Conservation (phyloP, 2,329 filamentous ascomycete genomes). For the Colletotrichum graminicola region DNA sequence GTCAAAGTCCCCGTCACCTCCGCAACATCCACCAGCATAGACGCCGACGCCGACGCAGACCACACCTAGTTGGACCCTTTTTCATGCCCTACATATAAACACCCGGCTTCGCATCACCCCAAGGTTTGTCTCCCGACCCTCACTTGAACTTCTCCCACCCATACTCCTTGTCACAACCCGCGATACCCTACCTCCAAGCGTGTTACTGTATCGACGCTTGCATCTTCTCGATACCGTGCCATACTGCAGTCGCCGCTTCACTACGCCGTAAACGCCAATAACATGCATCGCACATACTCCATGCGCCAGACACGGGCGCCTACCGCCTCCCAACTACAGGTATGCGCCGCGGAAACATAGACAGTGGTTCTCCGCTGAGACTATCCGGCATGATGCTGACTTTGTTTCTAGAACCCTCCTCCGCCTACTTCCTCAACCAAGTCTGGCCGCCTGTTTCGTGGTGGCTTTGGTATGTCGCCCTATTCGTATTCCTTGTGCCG, state of each 20-base stretch:
- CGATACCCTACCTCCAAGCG: conserved; percentile 25
- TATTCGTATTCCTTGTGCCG: neutral
- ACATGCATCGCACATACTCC: conserved; percentile 98
- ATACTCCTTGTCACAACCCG: conserved; percentile 34
- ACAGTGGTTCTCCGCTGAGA: conserved; percentile 7
- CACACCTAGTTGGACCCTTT: conserved; percentile 18
- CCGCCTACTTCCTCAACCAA: conserved; percentile 94
- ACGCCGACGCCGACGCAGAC: neutral
- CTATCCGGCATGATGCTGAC: conserved; percentile 29
- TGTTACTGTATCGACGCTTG: conserved; percentile 1
- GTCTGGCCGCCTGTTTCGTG: conserved; percentile 86
- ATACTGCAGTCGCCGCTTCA: neutral
- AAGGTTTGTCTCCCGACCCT: neutral
- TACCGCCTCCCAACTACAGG: conserved; percentile 83
- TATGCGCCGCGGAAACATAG: conserved; percentile 48
- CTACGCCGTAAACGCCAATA: conserved; percentile 45
- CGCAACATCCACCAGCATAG: conserved; percentile 32
- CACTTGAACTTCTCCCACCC: conserved; percentile 21
- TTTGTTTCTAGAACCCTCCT: conserved; percentile 82
- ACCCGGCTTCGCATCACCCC: conserved; percentile 32
- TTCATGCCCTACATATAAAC: conserved; percentile 37
- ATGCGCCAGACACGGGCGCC: conserved; percentile 98
- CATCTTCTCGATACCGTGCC: neutral
- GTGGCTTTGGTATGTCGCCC: conserved; percentile 82
- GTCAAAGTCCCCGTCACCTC: conserved; percentile 37